phyloP scores from a whole-genome alignment of 345 rosid species.

The Camelina laxa region DNA sequence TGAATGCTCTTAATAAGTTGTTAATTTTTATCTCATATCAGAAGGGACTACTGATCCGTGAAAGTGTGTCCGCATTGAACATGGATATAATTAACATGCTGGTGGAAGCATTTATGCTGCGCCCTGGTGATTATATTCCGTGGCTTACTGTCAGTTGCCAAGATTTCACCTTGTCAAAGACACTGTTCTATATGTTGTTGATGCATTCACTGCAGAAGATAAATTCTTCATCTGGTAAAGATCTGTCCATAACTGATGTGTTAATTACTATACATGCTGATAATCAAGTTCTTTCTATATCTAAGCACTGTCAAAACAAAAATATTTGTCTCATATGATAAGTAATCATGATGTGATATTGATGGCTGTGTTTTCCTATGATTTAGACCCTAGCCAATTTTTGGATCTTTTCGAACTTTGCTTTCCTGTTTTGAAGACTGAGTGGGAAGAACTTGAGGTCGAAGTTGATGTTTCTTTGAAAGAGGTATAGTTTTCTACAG shows the following conservation, averaged over 20 bases:
- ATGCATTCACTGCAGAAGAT: conserved; percentile 62
- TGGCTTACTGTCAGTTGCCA: conserved; percentile 63
- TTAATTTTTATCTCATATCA: conserved; percentile 39
- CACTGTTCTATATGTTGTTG: conserved; percentile 67
- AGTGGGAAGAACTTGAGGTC: conserved; percentile 64
- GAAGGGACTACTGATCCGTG: conserved; percentile 51
- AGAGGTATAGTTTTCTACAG: conserved; percentile 56
- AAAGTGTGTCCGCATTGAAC: conserved; percentile 53
- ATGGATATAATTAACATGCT: conserved; percentile 64
- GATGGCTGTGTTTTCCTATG: conserved; percentile 38
- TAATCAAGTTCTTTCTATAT: conserved; percentile 10
- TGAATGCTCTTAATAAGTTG: conserved; percentile 8
- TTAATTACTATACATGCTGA: conserved; percentile 24
- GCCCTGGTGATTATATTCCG: conserved; percentile 57
- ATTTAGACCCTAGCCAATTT: conserved; percentile 52
- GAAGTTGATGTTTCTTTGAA: conserved; percentile 46
- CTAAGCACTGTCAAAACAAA: neutral
- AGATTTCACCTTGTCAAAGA: conserved; percentile 60
- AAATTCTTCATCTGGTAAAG: conserved; percentile 41
- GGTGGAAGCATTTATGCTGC: conserved; percentile 55
- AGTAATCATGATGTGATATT: conserved; percentile 20
- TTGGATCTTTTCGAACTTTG: conserved; percentile 67
- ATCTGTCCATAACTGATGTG: conserved; percentile 10
- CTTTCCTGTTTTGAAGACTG: conserved; percentile 69
- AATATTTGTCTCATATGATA: conserved; percentile 3